phyloP scores from a whole-genome alignment of 495 filamentous ascomycete genomes.

The Staphylotrichum tortipilum region DNA sequence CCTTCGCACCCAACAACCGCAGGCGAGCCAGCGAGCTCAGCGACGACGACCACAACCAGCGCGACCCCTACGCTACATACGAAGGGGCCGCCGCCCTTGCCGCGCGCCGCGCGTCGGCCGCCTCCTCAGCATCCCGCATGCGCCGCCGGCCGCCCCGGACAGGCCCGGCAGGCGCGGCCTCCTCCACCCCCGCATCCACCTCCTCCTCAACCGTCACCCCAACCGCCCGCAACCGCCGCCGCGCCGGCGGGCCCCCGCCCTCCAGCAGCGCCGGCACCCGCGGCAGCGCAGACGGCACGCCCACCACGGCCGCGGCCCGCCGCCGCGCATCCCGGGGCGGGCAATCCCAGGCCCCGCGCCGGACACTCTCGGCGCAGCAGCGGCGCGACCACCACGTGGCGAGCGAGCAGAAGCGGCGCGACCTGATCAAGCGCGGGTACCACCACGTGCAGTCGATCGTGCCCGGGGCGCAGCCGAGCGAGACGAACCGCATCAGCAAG shows the following conservation, averaged over 20 bases:
- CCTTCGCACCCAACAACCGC: constrained; percentile 1
- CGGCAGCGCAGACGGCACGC: too few species aligned
- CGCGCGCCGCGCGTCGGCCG: background rate
- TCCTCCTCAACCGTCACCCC: too few species aligned
- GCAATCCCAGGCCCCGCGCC: constrained; percentile 45
- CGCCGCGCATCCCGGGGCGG: background rate
- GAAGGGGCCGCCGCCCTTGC: too few species aligned
- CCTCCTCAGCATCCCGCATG: background rate
- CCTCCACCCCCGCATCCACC: too few species aligned
- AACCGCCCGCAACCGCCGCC: too few species aligned
- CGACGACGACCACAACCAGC: constrained; percentile 15
- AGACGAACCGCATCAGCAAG: constrained; percentile 76
- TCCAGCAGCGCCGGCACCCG: too few species aligned
- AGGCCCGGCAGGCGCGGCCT: too few species aligned
- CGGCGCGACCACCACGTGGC: constrained; percentile 82
- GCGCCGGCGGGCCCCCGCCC: too few species aligned
- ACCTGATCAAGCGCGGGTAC: constrained; percentile 69
- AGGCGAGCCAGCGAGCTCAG: constrained; percentile 3
- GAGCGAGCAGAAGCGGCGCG: constrained; percentile 79
- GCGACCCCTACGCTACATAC: background rate
- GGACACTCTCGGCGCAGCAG: constrained; percentile 75
- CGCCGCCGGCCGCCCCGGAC: too few species aligned
- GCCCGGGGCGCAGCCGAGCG: constrained; percentile 57
- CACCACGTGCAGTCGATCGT: constrained; percentile 63
- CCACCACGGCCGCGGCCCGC: background rate